Evolutionary conservation across 2,329 filamentous ascomycete species (phyloP).

Genomic region (Trichoderma atroviride): DNA sequence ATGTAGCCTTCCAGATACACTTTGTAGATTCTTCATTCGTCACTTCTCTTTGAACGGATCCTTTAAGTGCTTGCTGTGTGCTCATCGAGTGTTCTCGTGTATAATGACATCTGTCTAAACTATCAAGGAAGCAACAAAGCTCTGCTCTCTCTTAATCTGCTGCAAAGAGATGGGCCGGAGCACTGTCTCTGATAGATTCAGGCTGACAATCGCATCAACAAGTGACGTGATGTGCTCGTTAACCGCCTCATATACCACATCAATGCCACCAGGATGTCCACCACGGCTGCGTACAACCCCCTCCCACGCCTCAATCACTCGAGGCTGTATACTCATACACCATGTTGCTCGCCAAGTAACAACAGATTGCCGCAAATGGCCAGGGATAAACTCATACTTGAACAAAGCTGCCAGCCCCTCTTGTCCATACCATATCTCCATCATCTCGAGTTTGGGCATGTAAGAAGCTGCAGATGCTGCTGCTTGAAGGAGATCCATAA

Average conservation of each 20-base stretch:
- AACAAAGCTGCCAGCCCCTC: constrained; percentile 34
- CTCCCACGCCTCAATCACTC: constrained; percentile 34
- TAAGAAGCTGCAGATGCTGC: constrained; percentile 33
- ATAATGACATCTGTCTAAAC: not conserved
- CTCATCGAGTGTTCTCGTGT: not conserved
- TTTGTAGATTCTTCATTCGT: not conserved
- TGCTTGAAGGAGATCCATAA: constrained; percentile 35
- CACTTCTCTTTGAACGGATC: constrained; percentile 9
- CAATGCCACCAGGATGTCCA: constrained; percentile 27
- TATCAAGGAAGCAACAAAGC: constrained; percentile 20
- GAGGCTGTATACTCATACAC: constrained; percentile 28
- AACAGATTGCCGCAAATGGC: constrained; percentile 29
- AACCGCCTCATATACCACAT: constrained; percentile 27
- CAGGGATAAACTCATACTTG: constrained; percentile 30
- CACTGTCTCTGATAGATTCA: constrained; percentile 32
- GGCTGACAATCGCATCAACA: constrained; percentile 33
- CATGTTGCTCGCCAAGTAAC: constrained; percentile 35
- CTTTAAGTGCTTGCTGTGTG: not conserved
- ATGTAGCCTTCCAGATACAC: not conserved
- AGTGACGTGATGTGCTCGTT: constrained; percentile 29
- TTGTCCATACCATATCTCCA: constrained; percentile 41
- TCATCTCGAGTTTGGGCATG: constrained; percentile 38
- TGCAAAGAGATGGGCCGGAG: constrained; percentile 31
- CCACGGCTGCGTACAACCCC: constrained; percentile 25
- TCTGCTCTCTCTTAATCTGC: constrained; percentile 32